A percentile compares a stretch with the other conserved stretches of the same genome.
phyloP scores from a whole-genome alignment of 2,329 filamentous ascomycete species.

The Ceratocystis diversiconidia region DNA sequence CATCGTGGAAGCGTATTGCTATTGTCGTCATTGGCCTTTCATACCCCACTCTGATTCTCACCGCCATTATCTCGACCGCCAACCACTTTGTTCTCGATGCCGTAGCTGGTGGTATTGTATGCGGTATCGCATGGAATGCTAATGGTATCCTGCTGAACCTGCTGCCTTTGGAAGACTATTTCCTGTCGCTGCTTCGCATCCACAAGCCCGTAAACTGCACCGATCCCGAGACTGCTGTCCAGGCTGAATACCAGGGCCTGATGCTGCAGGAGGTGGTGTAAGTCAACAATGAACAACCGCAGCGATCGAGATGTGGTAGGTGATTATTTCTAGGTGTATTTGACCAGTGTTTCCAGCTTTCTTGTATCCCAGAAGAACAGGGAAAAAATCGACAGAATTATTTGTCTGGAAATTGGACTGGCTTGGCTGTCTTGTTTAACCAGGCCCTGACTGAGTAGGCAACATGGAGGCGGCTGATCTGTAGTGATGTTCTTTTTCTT shows the following conservation, averaged over 20 bases:
- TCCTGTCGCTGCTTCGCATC: slow-evolving; percentile 46
- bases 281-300: not conserved
- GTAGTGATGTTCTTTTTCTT: not conserved
- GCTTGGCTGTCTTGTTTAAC: not conserved
- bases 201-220: slow-evolving; percentile 44
- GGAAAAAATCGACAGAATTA: not conserved
- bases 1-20: slow-evolving; percentile 35
- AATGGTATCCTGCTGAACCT: slow-evolving; percentile 46
- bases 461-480: not conserved
- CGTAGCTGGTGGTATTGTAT: slow-evolving; percentile 52
- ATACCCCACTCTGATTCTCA: slow-evolving; percentile 51
- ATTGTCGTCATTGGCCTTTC: slow-evolving; percentile 38
- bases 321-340: not conserved
- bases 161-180: slow-evolving; percentile 52
- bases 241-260: slow-evolving; percentile 24
- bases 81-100: slow-evolving; percentile 63
- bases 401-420: not conserved
- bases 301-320: not conserved
- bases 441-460: not conserved
- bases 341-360: not conserved
- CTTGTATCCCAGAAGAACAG: not conserved
- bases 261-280: slow-evolving; percentile 19
- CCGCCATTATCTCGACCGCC: slow-evolving; percentile 55
- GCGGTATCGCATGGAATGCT: slow-evolving; percentile 46
- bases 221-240: slow-evolving; percentile 27